Conservation (phyloP, 192 early-diverging fungal species). For the Coemansia sp. region DNA sequence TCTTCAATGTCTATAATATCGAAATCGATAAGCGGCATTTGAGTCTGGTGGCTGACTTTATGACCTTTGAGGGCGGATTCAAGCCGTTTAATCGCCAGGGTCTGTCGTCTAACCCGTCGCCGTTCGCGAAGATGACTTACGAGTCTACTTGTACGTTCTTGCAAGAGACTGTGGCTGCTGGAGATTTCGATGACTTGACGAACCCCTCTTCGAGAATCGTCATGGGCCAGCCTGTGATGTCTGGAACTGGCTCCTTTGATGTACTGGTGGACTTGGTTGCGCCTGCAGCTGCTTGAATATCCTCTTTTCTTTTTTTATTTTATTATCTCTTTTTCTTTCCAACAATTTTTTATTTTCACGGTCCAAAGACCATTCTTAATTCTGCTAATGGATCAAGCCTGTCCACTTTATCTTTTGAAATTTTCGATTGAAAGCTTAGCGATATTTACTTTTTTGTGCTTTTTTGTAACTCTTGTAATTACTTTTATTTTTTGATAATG, state of each 20-base stretch:
- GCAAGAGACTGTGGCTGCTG: constrained; percentile 84
- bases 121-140: constrained; percentile 98
- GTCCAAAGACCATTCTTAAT: not conserved
- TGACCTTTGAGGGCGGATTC: constrained; percentile 99
- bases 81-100: constrained; percentile 98
- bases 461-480: not conserved
- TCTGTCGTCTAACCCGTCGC: constrained; percentile 87
- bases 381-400: not conserved
- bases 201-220: constrained; percentile 94
- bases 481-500: not conserved
- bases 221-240: constrained; percentile 88
- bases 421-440: not conserved
- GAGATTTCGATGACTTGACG: constrained; percentile 86
- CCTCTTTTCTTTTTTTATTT: not conserved
- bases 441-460: too few species aligned
- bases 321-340: not conserved
- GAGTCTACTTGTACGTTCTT: constrained; percentile 97
- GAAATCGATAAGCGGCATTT: constrained; percentile 93
- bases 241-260: constrained; percentile 95
- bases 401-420: not conserved
- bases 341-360: not conserved
- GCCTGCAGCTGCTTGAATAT: constrained; percentile 16
- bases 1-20: constrained; percentile 96
- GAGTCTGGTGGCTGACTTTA: constrained; percentile 96
- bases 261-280: constrained; percentile 60